Evolutionary conservation across 306 rosid species (phyloP), one percentile per base, ranked within the genome.

Genomic region (Gynostemma pentaphyllum): DNA sequence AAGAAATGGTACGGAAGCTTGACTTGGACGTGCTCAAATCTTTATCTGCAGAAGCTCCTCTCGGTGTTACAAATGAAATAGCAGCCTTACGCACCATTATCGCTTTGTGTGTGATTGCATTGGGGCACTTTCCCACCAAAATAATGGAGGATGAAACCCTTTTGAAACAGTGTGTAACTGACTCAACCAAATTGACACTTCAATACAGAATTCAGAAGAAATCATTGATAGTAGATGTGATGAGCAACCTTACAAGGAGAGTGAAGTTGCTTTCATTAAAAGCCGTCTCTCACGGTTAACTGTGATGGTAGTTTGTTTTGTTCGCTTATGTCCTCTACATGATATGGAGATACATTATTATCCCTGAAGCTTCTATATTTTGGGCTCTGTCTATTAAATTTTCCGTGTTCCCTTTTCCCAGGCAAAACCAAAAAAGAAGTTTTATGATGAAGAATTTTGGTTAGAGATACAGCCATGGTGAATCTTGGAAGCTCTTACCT

Each of bases 101-200:
- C 37, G 92, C 88, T 1, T 67, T 92, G 10, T 92, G 96, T 63
- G 87, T 81, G 76, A 86, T 92, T 73, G 99, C 96, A 54, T 75
- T 92, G 15, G 85, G 78, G 59, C 95, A 92, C 75, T 92, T 92
- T 72, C 96, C 99, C 16, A 86, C 98, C 64, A 79, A 88, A 81
- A 79, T 86, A 78, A 78, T 82, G 85, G 99, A 92, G 65, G 99
- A 88, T 19, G 90, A 88, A 71, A 45, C 85, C 34, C 56, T 86
- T 22, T 68, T 92, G 82, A 80, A 76, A 64, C 72, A 73, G 66
- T 83, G 80, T 18, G 82, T 70, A 47, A 76, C 85, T 6, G 84
- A 75, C 71, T 76, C 95, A 64, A 76, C 87, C 0, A 82, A 84
- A 72, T 74, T 88, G 68, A 90, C 95, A 36, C 67, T 86, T 76